Evolutionary conservation across 2,329 filamentous ascomycete species (phyloP).

Genomic region (Penicillium psychrosexuale): DNA sequence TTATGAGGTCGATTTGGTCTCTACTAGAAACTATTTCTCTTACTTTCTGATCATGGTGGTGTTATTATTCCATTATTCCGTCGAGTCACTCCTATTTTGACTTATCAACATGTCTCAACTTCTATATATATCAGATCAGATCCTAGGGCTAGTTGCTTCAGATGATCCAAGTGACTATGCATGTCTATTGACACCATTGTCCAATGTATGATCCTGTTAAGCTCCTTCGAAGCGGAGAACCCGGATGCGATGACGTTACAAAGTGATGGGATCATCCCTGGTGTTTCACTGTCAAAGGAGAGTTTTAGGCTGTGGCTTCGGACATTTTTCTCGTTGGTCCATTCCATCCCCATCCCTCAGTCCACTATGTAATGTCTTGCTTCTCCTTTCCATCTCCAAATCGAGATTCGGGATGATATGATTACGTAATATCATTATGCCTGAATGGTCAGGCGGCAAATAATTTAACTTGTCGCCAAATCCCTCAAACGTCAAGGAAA

Average conservation of each 20-base stretch:
- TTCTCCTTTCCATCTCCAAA: neutral
- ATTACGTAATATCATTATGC: neutral
- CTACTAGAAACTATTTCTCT: neutral
- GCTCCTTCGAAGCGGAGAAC: slow-evolving; percentile 12
- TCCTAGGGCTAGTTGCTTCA: neutral
- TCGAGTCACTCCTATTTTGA: neutral
- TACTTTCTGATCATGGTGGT: neutral
- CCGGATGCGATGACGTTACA: slow-evolving; percentile 28
- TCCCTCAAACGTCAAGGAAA: neutral
- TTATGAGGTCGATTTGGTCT: neutral
- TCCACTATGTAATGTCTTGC: slow-evolving; percentile 1
- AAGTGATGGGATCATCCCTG: slow-evolving; percentile 12
- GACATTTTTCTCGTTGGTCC: slow-evolving; percentile 1
- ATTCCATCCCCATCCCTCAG: neutral
- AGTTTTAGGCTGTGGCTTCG: neutral
- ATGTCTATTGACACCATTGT: neutral
- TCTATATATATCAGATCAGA: neutral
- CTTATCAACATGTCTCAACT: neutral
- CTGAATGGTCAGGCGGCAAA: neutral
- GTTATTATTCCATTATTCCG: neutral
- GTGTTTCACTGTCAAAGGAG: neutral
- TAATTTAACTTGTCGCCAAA: neutral
- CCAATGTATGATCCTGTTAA: neutral
- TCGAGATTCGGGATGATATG: neutral
- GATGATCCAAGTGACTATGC: neutral